Evolutionary conservation across 164 flowering plant species (phyloP).

Genomic region (Macadamia tetraphylla): DNA sequence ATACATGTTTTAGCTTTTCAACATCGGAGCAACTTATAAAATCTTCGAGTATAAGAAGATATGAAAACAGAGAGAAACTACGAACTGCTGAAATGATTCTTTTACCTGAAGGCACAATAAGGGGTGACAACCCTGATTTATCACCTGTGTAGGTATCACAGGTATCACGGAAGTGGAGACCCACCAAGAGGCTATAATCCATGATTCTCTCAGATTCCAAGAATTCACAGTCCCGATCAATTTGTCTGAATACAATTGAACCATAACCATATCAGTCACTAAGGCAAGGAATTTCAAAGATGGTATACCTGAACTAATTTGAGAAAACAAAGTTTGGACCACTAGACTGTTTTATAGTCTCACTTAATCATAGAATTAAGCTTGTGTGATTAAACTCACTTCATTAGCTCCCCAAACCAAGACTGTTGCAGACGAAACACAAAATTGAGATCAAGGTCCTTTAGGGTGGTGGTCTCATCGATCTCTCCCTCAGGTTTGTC

Average conservation of each 20-base stretch:
- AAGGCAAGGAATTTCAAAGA: neutral
- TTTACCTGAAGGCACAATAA: slow-evolving; percentile 46
- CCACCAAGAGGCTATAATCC: slow-evolving; percentile 80
- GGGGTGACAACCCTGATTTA: slow-evolving; percentile 65
- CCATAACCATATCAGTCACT: neutral
- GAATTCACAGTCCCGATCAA: slow-evolving; percentile 64
- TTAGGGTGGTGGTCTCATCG: slow-evolving; percentile 73
- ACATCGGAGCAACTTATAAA: neutral
- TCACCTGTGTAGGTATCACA: slow-evolving; percentile 55
- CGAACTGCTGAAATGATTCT: neutral
- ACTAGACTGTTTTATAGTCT: too few species aligned
- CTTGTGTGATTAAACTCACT: slow-evolving; percentile 27
- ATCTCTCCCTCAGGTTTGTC: slow-evolving; percentile 58
- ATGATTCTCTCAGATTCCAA: slow-evolving; percentile 67
- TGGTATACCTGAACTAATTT: neutral
- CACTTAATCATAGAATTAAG: too few species aligned
- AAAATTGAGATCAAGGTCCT: slow-evolving; percentile 72
- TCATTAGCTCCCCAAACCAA: slow-evolving; percentile 60
- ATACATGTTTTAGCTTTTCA: neutral
- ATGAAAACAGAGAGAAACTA: neutral
- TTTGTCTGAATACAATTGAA: slow-evolving; percentile 40
- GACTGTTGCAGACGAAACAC: slow-evolving; percentile 55
- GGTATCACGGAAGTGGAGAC: slow-evolving; percentile 67
- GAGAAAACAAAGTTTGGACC: too few species aligned
- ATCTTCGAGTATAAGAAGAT: neutral